Conservation (phyloP, 1,139 yeast genomes). For the Diutina rugosa region DNA sequence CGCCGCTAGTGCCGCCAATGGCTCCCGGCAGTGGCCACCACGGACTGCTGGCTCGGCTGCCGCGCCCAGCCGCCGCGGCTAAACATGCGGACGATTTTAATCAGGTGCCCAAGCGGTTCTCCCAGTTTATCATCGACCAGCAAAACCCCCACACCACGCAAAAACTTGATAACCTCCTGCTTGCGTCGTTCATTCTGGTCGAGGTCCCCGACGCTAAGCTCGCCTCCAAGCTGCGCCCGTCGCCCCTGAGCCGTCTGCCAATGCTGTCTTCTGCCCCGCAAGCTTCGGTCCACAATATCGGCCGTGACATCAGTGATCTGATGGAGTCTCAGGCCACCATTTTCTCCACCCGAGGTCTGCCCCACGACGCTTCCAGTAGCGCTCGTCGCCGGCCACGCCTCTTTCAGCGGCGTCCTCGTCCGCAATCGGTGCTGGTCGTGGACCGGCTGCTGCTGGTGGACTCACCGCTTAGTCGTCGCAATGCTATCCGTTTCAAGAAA, state of each 20-base stretch:
- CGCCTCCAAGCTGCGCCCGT: neutral
- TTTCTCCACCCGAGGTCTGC: constrained; percentile 22
- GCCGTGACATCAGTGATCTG: constrained; percentile 17
- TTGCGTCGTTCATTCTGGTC: neutral
- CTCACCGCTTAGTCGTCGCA: constrained; percentile 10
- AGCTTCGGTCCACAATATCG: neutral
- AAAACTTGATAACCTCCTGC: constrained; percentile 4
- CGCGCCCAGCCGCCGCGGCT: neutral
- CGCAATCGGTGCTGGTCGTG: neutral
- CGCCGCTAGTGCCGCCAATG: neutral
- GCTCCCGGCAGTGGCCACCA: neutral
- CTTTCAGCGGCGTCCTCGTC: neutral
- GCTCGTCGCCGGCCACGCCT: neutral
- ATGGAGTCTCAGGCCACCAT: constrained; percentile 36
- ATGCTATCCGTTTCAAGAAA: constrained; percentile 22
- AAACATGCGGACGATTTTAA: constrained; percentile 8
- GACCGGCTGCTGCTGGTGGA: neutral
- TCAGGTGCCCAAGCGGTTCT: constrained; percentile 29
- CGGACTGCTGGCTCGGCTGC: neutral
- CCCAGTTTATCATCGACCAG: constrained; percentile 29
- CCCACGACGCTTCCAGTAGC: constrained; percentile 1
- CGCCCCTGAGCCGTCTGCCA: neutral
- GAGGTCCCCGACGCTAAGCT: neutral
- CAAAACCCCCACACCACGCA: constrained; percentile 6
- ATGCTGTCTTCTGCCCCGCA: neutral